These are phyloP conservation scores for Debaryomyces fabryi DNA, from an alignment of 1,139 yeast species.

Conservation along the genomic window DNA sequence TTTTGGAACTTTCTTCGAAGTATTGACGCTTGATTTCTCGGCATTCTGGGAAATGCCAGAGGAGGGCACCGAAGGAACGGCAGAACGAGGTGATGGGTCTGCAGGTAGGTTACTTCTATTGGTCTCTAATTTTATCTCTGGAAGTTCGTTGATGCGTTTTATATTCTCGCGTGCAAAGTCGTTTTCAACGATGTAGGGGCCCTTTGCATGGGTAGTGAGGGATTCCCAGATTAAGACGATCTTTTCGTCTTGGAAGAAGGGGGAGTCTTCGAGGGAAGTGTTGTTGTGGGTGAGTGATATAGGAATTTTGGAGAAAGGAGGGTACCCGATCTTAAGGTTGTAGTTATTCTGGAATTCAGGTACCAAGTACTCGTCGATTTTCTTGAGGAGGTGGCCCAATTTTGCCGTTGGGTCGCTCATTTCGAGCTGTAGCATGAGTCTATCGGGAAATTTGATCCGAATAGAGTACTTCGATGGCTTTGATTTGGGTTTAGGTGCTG, in stretches of 20 bases:
- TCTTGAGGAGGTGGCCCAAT: constrained; percentile 45
- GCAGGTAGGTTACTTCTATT: constrained; percentile 33
- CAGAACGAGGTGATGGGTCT: constrained; percentile 7
- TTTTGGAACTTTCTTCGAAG: constrained; percentile 23
- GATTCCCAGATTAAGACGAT: constrained; percentile 42
- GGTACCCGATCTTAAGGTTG: constrained; percentile 38
- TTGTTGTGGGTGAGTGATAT: constrained; percentile 35
- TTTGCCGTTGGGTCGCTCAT: constrained; percentile 42
- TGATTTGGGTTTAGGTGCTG: constrained; percentile 8
- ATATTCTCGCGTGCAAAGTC: constrained; percentile 16
- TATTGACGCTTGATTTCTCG: constrained; percentile 13
- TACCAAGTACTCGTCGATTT: constrained; percentile 38
- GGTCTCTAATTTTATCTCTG: constrained; percentile 41
- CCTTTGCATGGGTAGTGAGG: constrained; percentile 16
- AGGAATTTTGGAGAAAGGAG: constrained; percentile 46
- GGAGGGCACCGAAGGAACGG: background rate
- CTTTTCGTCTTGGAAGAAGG: constrained; percentile 36
- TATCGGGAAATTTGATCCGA: constrained; percentile 58
- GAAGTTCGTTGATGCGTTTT: constrained; percentile 36
- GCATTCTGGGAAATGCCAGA: constrained; percentile 1
- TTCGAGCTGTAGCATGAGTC: constrained; percentile 49
- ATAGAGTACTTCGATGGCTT: constrained; percentile 36
- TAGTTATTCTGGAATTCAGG: constrained; percentile 40
- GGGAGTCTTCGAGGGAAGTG: constrained; percentile 34
- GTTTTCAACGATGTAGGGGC: constrained; percentile 24